Percentiles rank a stretch among this genome's conserved stretches.
Evolutionary conservation across 148 eudicot genomes (phyloP).

Genomic region (Vaccinium vitisidaea): DNA sequence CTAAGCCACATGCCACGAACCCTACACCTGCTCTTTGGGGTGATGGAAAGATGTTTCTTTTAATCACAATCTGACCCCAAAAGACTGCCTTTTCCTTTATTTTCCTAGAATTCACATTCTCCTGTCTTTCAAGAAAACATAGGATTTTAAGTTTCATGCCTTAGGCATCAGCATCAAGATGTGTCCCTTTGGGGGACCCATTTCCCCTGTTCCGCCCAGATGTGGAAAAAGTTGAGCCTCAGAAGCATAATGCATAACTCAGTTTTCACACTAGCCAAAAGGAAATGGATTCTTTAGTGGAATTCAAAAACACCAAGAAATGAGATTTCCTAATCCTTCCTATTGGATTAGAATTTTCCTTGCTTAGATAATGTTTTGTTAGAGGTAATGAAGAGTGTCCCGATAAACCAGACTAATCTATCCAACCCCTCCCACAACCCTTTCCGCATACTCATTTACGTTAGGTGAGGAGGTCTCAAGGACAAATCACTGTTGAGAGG

Average conservation of each 20-base stretch:
- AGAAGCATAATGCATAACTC: neutral
- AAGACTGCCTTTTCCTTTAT: neutral
- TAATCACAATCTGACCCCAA: neutral
- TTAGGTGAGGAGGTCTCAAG: no score
- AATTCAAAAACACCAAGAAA: neutral
- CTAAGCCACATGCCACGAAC: neutral
- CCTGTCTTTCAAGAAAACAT: neutral
- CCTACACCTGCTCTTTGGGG: neutral
- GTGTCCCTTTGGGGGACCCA: slow-evolving; percentile 12
- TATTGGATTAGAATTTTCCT: neutral
- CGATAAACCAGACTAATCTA: no score
- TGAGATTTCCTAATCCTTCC: neutral
- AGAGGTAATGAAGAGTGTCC: no score
- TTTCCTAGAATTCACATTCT: no score
- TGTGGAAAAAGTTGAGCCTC: slow-evolving; percentile 21
- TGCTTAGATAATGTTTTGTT: neutral
- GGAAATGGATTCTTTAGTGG: neutral
- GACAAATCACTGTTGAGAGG: no score
- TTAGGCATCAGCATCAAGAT: slow-evolving; percentile 18
- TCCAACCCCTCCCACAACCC: no score
- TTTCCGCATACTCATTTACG: no score
- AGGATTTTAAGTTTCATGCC: neutral
- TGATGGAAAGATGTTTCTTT: neutral
- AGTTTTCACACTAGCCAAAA: neutral
- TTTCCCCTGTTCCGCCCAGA: slow-evolving; percentile 17